Evolutionary conservation across 352 stramenopile genomes (phyloP).

Genomic region (Phytopythium oedochilum): DNA sequence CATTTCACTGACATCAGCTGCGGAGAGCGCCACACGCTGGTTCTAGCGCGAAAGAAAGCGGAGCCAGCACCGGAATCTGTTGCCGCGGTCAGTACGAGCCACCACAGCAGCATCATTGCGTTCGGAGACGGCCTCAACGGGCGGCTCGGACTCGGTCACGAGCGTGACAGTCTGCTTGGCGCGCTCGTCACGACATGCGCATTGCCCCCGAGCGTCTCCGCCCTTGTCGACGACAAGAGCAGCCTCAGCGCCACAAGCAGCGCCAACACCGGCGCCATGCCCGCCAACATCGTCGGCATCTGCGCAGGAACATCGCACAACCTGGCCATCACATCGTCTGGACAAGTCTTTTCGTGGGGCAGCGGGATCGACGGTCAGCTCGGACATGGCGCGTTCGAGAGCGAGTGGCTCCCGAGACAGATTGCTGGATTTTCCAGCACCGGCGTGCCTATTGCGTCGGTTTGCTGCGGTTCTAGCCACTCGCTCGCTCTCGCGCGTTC

Average conservation of each 20-base stretch:
- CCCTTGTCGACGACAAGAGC: neutral
- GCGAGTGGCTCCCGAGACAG: conserved; percentile 56
- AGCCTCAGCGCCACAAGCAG: neutral
- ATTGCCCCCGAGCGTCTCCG: neutral
- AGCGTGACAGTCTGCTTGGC: conserved; percentile 38
- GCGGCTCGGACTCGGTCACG: conserved; percentile 46
- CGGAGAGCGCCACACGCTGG: conserved; percentile 61
- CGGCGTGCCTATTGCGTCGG: conserved; percentile 17
- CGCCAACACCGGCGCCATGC: neutral
- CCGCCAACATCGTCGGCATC: conserved; percentile 35
- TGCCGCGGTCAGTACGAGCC: neutral
- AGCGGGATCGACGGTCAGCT: conserved; percentile 54
- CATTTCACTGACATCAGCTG: conserved; percentile 64
- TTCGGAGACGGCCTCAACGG: conserved; percentile 74
- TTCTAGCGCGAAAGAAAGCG: conserved; percentile 15
- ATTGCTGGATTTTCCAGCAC: conserved; percentile 34
- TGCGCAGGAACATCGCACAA: conserved; percentile 47
- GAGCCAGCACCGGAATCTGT: neutral
- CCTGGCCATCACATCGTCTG: conserved; percentile 34
- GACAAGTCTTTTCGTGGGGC: conserved; percentile 67
- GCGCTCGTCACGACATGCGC: conserved; percentile 36
- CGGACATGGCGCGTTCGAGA: conserved; percentile 35
- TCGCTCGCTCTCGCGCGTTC: conserved; percentile 39
- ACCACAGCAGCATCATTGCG: conserved; percentile 41
- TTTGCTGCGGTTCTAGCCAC: conserved; percentile 38